These are phyloP conservation scores for Aechmea fasciata DNA, from an alignment of 176 grass and related monocot genomes.

Conservation along the genomic window DNA sequence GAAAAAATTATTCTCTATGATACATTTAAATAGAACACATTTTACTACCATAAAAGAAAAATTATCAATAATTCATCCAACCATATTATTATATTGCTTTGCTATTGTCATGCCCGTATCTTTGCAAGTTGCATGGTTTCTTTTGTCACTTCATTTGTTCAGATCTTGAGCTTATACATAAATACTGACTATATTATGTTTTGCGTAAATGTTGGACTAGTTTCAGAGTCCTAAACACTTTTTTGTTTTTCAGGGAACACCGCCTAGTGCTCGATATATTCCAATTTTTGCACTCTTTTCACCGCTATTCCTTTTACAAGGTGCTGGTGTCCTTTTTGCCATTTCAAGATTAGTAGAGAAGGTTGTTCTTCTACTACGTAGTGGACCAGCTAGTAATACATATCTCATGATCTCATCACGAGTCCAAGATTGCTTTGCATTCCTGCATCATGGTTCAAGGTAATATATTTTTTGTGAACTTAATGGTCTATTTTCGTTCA, in stretches of 20 bases:
- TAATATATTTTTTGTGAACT: conserved; percentile 18
- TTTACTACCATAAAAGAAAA: no score
- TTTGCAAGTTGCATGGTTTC: no score
- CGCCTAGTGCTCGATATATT: conserved; percentile 63
- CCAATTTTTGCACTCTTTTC: conserved; percentile 80
- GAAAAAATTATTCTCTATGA: no score
- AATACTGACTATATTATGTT: not conserved
- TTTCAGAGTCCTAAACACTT: not conserved
- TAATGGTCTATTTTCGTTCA: not conserved
- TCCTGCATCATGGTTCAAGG: conserved; percentile 93
- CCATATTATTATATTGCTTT: no score
- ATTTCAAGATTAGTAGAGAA: conserved; percentile 86
- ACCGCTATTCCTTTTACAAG: conserved; percentile 88
- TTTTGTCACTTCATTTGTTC: not conserved
- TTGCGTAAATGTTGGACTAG: not conserved
- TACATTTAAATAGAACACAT: no score
- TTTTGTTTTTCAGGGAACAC: conserved; percentile 61
- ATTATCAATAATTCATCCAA: no score
- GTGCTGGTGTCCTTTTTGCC: conserved; percentile 64
- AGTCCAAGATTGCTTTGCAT: conserved; percentile 76
- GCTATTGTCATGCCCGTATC: no score
- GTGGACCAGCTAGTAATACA: conserved; percentile 54
- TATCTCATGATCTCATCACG: conserved; percentile 56
- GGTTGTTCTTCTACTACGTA: conserved; percentile 67
- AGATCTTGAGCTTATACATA: not conserved